Conservation (phyloP, 257 asterid genomes). For the Galeopsis tetrahit region DNA sequence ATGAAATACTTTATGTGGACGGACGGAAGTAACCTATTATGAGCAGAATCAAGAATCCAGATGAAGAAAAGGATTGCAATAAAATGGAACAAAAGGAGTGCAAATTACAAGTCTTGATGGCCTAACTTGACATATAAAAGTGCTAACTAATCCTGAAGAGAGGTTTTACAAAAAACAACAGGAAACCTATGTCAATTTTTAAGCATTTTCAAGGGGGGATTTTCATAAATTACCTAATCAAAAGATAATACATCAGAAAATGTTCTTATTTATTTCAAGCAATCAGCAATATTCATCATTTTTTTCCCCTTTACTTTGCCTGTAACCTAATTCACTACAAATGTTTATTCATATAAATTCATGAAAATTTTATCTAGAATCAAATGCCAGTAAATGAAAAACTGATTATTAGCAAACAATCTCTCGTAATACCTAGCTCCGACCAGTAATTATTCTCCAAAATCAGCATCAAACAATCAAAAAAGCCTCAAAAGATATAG, state of each 20-base stretch:
- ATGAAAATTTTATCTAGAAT: not conserved
- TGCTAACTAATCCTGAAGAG: slow-evolving; percentile 7
- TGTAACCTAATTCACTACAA: not conserved
- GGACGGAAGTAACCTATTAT: too few relatives aligned
- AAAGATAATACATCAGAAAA: not conserved
- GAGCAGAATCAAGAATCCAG: too few relatives aligned
- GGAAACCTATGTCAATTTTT: not conserved
- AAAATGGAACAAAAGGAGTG: not conserved
- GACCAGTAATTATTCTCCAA: not conserved
- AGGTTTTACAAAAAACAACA: not conserved
- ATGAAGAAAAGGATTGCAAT: too few relatives aligned
- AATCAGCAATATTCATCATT: not conserved
- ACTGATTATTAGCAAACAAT: not conserved
- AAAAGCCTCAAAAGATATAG: not conserved
- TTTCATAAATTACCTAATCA: not conserved
- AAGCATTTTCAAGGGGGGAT: not conserved
- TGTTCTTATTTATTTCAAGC: not conserved
- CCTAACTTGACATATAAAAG: not conserved
- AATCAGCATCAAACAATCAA: not conserved
- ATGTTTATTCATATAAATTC: not conserved
- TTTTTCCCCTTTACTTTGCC: not conserved
- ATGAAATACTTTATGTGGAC: too few relatives aligned
- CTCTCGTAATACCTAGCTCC: not conserved
- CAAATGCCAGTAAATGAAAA: slow-evolving; percentile 14
- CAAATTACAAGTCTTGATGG: not conserved